Percentiles rank a stretch among this genome's conserved stretches.
Evolutionary conservation across 495 filamentous ascomycete species (phyloP).

Genomic region (Cercophora sp.): DNA sequence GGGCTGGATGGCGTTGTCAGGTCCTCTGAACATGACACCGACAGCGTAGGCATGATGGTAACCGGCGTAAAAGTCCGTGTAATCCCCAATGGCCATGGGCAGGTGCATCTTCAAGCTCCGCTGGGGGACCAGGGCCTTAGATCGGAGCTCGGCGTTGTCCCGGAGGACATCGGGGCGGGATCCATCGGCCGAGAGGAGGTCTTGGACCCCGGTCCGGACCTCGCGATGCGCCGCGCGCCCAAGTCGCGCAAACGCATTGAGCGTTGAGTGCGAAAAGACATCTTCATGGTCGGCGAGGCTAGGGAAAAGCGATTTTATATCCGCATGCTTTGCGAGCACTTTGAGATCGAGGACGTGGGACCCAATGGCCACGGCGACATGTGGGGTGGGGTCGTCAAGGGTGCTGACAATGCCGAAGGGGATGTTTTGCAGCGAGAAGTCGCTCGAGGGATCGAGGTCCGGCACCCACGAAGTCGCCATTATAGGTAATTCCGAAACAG

Average conservation of each 20-base stretch:
- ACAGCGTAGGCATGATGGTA: constrained; percentile 80
- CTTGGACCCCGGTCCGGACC: constrained; percentile 70
- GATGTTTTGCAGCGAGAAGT: constrained; percentile 84
- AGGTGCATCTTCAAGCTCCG: constrained; percentile 66
- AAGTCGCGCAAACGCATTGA: constrained; percentile 81
- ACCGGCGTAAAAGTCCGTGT: constrained; percentile 97
- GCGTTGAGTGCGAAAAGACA: constrained; percentile 64
- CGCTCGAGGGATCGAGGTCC: constrained; percentile 29
- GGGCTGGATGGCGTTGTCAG: constrained; percentile 73
- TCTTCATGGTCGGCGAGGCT: constrained; percentile 50
- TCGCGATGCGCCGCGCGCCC: constrained; percentile 66
- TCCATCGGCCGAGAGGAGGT: constrained; percentile 59
- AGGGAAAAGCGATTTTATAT: constrained; percentile 57
- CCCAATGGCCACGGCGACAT: constrained; percentile 76
- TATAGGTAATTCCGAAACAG: too few species aligned
- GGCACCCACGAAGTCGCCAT: constrained; percentile 37
- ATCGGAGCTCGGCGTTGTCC: constrained; percentile 31
- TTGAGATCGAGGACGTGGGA: constrained; percentile 72
- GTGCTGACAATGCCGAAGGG: constrained; percentile 87
- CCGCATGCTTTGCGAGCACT: constrained; percentile 51
- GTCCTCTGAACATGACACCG: constrained; percentile 79
- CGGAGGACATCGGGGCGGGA: constrained; percentile 24
- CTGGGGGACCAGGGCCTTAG: constrained; percentile 43
- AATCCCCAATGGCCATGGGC: constrained; percentile 88
- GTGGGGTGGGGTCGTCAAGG: constrained; percentile 47